Conservation (phyloP, 78 protist genomes). For the Andalucia godoyi region DNA sequence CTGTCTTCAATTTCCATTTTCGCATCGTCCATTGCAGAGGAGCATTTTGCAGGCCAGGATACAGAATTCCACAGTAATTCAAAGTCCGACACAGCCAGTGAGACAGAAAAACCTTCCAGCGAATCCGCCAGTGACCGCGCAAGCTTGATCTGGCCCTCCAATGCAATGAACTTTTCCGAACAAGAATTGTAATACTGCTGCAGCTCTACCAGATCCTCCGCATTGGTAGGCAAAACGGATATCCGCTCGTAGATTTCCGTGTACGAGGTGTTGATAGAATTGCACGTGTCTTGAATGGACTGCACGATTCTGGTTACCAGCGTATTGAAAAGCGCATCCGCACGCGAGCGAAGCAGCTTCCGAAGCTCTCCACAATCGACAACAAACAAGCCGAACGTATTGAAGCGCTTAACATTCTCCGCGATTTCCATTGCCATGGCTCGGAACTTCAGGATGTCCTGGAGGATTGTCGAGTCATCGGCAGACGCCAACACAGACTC, state of each 20-base stretch:
- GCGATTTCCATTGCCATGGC: background rate
- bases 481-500: no score
- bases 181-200: background rate
- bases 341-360: no score
- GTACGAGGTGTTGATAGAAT: background rate
- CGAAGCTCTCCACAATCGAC: no score
- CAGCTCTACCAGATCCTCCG: conserved; percentile 10
- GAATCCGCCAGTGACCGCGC: background rate
- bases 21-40: conserved; percentile 1
- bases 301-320: background rate
- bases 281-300: background rate
- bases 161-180: background rate
- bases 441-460: background rate
- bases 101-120: no score
- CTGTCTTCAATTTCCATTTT: background rate
- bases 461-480: background rate
- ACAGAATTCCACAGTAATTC: no score
- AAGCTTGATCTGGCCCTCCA: background rate
- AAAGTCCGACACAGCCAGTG: no score
- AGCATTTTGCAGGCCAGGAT: no score
- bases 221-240: background rate
- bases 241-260: background rate
- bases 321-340: background rate
- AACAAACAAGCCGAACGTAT: no score
- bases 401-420: background rate